phyloP scores from a whole-genome alignment of 1,284 basidiomycete genomes.

The Amylostereum chailletii region DNA sequence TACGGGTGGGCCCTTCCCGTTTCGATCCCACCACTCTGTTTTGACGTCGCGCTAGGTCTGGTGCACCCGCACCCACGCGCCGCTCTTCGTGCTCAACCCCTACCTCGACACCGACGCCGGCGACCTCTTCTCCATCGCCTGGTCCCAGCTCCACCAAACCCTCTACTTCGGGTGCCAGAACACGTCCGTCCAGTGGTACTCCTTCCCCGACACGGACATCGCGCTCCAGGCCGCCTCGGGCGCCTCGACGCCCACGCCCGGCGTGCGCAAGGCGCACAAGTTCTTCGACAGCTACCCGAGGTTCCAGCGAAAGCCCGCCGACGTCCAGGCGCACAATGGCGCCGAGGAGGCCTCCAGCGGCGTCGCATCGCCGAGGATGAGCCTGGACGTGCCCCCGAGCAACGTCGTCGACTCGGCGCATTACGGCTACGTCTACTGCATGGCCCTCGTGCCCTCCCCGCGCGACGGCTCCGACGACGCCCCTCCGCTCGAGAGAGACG shows the following conservation, averaged over 20 bases:
- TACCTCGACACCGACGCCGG: slow-evolving; percentile 81
- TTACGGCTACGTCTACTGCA: slow-evolving; percentile 90
- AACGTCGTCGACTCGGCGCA: slow-evolving; percentile 85
- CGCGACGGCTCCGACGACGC: slow-evolving; percentile 27
- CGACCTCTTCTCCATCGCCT: slow-evolving; percentile 85
- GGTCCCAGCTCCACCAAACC: slow-evolving; percentile 63
- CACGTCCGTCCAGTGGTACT: slow-evolving; percentile 82
- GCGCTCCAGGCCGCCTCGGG: slow-evolving; percentile 25
- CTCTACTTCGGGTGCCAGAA: slow-evolving; percentile 89
- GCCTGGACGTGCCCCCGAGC: slow-evolving; percentile 50
- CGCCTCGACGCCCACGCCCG: slow-evolving; percentile 33
- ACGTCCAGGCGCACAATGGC: slow-evolving; percentile 49
- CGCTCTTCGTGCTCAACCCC: slow-evolving; percentile 75
- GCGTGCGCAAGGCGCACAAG: slow-evolving; percentile 54
- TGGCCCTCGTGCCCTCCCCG: slow-evolving; percentile 48
- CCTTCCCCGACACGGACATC: slow-evolving; percentile 34
- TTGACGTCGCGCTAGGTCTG: slow-evolving; percentile 53
- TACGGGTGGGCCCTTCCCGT: slow-evolving; percentile 46
- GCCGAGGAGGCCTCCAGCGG: slow-evolving; percentile 1
- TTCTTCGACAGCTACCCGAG: slow-evolving; percentile 79
- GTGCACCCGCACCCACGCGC: slow-evolving; percentile 66
- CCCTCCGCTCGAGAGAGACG: slow-evolving; percentile 15
- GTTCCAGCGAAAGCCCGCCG: slow-evolving; percentile 54
- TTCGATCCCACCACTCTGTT: neutral
- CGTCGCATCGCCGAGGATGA: slow-evolving; percentile 13